These are phyloP conservation scores for Globisporangium nunn DNA, from an alignment of 352 stramenopile species.

Conservation along the genomic window DNA sequence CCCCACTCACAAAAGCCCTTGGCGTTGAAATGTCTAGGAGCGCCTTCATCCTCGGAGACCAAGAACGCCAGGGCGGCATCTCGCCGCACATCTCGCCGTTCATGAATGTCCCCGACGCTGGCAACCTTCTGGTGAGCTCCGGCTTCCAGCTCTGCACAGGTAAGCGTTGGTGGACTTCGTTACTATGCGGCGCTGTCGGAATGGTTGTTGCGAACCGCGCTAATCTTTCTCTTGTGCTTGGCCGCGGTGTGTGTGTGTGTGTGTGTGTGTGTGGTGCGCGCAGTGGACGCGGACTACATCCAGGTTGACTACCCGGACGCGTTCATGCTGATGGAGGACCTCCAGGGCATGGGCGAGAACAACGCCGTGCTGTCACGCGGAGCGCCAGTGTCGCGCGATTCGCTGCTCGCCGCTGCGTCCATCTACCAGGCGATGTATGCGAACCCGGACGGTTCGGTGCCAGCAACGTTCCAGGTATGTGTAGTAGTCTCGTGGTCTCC, in stretches of 20 bases:
- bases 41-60: conserved; percentile 91
- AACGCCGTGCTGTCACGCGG: conserved; percentile 78
- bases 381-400: conserved; percentile 79
- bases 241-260: no score
- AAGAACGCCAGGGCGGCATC: conserved; percentile 93
- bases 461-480: conserved; percentile 90
- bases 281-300: conserved; percentile 96
- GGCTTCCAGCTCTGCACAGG: conserved; percentile 93
- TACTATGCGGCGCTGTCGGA: not conserved
- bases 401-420: conserved; percentile 89
- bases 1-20: no score
- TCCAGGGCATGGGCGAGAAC: conserved; percentile 95
- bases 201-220: not conserved
- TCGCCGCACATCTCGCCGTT: conserved; percentile 94
- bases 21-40: conserved; percentile 35
- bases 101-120: conserved; percentile 93
- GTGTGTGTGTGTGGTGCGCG: conserved; percentile 1
- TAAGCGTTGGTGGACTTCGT: conserved; percentile 9
- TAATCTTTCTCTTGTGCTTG: not conserved
- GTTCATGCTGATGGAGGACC: conserved; percentile 94
- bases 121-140: conserved; percentile 86
- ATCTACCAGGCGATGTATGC: conserved; percentile 94
- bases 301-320: conserved; percentile 92
- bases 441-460: conserved; percentile 81
- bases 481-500: no score